phyloP scores from a whole-genome alignment of 2,329 filamentous ascomycete species.

The Dothiorella sarmentorum region DNA sequence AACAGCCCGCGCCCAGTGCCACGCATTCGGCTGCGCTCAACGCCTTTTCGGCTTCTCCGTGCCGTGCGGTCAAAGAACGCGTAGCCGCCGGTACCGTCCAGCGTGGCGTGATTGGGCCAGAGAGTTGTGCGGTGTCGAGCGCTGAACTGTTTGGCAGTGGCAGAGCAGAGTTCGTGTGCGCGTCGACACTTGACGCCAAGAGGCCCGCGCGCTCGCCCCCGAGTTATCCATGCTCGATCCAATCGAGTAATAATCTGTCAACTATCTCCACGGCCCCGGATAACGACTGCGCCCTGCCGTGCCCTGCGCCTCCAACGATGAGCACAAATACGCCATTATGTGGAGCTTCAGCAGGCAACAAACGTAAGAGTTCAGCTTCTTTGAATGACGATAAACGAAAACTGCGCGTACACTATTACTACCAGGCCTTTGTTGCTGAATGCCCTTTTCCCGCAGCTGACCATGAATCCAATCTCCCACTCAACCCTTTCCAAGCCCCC shows the following conservation, averaged over 20 bases:
- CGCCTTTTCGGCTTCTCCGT: neutral
- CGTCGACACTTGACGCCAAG: neutral
- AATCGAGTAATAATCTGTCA: conserved; percentile 3
- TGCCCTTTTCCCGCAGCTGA: neutral
- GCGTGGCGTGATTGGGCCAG: neutral
- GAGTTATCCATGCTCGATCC: conserved; percentile 9
- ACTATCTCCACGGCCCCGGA: neutral
- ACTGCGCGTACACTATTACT: too few species aligned
- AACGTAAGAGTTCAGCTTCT: too few species aligned
- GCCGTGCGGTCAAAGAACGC: conserved; percentile 7
- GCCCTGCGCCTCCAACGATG: neutral
- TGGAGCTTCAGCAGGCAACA: too few species aligned
- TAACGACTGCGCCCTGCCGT: conserved; percentile 6
- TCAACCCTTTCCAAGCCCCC: neutral
- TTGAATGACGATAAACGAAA: too few species aligned
- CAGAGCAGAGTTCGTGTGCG: neutral
- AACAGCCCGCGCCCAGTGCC: conserved; percentile 8
- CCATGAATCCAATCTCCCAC: too few species aligned
- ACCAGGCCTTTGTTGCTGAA: too few species aligned
- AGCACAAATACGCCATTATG: too few species aligned
- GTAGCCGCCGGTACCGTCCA: neutral
- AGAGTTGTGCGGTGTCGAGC: conserved; percentile 4
- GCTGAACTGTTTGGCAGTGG: neutral
- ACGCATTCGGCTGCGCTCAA: neutral
- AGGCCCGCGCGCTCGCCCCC: conserved; percentile 5